A percentile compares a stretch with the other conserved stretches of the same genome.
Evolutionary conservation across 2,329 filamentous ascomycete genomes (phyloP).

Genomic region (Penicillium sp.): DNA sequence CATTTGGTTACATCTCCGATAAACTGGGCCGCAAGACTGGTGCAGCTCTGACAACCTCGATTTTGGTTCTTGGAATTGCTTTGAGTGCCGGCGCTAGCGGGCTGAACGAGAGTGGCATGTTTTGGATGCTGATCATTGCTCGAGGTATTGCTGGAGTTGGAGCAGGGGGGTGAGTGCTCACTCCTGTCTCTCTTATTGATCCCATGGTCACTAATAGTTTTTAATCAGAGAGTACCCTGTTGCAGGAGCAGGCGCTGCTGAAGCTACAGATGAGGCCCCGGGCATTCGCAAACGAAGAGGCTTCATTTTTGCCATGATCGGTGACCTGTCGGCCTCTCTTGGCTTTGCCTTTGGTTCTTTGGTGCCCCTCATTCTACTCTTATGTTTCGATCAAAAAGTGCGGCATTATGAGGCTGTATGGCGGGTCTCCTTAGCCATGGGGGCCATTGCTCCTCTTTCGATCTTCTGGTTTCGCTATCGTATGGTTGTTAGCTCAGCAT

Average conservation of each 20-base stretch:
- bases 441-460: slow-evolving; percentile 51
- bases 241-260: slow-evolving; percentile 49
- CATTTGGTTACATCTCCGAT: slow-evolving; percentile 55
- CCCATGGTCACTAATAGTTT: neutral
- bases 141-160: slow-evolving; percentile 49
- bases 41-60: slow-evolving; percentile 49
- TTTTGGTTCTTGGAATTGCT: slow-evolving; percentile 51
- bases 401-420: slow-evolving; percentile 49
- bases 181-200: neutral
- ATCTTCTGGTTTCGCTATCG: slow-evolving; percentile 57
- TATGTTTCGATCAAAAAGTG: slow-evolving; percentile 49
- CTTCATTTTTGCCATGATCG: slow-evolving; percentile 59
- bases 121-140: slow-evolving; percentile 42
- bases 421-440: slow-evolving; percentile 54
- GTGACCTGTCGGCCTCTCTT: slow-evolving; percentile 52
- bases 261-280: slow-evolving; percentile 55
- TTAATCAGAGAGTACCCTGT: slow-evolving; percentile 53
- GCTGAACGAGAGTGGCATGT: slow-evolving; percentile 33
- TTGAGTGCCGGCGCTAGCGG: slow-evolving; percentile 52
- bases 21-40: slow-evolving; percentile 53
- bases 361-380: slow-evolving; percentile 53
- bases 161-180: slow-evolving; percentile 34
- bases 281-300: slow-evolving; percentile 51
- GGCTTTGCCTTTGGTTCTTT: slow-evolving; percentile 55
- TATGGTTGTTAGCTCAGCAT: slow-evolving; percentile 54